Conservation (phyloP, 1,284 basidiomycete genomes). For the Trametes versicolor region DNA sequence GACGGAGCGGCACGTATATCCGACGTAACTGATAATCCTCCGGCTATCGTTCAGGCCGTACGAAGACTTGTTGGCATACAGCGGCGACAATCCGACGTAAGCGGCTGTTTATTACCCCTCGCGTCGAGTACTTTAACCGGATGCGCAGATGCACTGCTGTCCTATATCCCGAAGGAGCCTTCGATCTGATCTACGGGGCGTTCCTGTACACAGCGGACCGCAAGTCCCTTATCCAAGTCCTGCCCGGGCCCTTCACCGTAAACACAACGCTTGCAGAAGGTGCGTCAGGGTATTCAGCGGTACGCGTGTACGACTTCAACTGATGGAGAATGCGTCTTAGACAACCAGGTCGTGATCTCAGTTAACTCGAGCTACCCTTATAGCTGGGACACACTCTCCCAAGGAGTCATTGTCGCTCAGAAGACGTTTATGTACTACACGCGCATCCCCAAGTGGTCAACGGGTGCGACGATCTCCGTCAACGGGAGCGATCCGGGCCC, state of each 20-base stretch:
- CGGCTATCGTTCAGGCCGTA: no score
- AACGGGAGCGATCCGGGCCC: conserved; percentile 46
- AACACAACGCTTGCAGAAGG: conserved; percentile 48
- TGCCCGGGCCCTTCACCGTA: conserved; percentile 61
- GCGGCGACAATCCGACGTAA: background rate
- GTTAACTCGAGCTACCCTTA: conserved; percentile 66
- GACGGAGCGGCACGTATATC: no score
- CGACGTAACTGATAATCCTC: no score
- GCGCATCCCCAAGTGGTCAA: conserved; percentile 63
- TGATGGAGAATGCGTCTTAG: conserved; percentile 34
- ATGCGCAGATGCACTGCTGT: conserved; percentile 61
- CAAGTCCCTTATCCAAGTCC: conserved; percentile 60
- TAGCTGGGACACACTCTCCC: conserved; percentile 55
- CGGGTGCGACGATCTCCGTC: conserved; percentile 56
- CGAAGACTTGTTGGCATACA: no score
- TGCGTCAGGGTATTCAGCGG: conserved; percentile 32
- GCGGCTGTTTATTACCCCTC: background rate
- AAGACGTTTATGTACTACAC: conserved; percentile 61
- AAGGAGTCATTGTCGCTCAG: conserved; percentile 52
- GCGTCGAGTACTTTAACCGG: background rate
- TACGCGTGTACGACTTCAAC: no score
- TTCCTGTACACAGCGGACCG: conserved; percentile 60
- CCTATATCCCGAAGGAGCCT: conserved; percentile 66
- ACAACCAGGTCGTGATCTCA: conserved; percentile 54
- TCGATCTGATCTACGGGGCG: conserved; percentile 64